These are phyloP conservation scores for Penicillium samsonianum DNA, from an alignment of 495 filamentous ascomycete genomes.

Conservation along the genomic window DNA sequence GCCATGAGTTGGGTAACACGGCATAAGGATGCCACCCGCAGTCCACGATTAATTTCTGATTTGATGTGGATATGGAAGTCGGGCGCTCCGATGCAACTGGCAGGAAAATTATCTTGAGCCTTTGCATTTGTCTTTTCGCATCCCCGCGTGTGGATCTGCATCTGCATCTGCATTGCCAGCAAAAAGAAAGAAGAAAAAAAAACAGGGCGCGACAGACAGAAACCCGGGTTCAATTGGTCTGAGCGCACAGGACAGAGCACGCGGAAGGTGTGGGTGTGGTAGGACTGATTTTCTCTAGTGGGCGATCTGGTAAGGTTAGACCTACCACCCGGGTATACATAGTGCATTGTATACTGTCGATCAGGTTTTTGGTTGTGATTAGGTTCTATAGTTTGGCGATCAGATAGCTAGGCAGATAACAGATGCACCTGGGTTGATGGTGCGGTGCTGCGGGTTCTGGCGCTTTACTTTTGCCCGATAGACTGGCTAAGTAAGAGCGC, in stretches of 20 bases:
- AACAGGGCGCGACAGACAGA: background rate
- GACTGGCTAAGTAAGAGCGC: background rate
- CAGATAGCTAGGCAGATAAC: slow-evolving; percentile 1
- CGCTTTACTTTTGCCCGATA: background rate
- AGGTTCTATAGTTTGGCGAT: slow-evolving; percentile 7
- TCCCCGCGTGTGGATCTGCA: background rate
- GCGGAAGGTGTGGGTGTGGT: background rate
- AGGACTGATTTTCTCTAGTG: background rate
- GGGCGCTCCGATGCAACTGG: slow-evolving; percentile 6
- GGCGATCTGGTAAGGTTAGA: background rate
- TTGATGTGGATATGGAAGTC: slow-evolving; percentile 1
- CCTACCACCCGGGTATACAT: background rate
- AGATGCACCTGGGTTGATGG: background rate
- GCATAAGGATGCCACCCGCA: background rate
- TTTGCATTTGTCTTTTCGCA: background rate
- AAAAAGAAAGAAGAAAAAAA: background rate
- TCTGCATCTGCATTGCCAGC: background rate
- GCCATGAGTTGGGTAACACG: slow-evolving; percentile 9
- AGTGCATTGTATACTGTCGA: background rate
- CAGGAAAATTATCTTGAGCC: background rate
- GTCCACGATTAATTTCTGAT: background rate
- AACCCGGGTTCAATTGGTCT: background rate
- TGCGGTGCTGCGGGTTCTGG: slow-evolving; percentile 7
- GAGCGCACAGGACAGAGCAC: background rate
- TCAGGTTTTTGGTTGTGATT: background rate